phyloP scores from a whole-genome alignment of 1,139 yeast species.

The Protomyces arabidopsidicola region DNA sequence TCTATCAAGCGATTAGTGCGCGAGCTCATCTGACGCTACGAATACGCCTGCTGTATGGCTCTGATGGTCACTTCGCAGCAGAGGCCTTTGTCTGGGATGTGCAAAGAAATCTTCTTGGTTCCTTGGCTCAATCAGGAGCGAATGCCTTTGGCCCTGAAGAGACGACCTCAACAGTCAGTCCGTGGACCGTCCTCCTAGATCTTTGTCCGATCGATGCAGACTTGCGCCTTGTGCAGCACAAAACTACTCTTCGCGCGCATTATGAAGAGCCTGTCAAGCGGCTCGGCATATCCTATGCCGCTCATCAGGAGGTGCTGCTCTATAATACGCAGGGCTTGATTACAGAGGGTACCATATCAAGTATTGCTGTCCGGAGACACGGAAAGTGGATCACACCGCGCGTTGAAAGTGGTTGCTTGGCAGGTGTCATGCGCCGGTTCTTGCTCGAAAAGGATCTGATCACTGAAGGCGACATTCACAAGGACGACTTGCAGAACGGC shows the following conservation, averaged over 20 bases:
- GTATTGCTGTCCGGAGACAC: conserved; percentile 59
- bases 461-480: conserved; percentile 51
- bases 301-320: conserved; percentile 64
- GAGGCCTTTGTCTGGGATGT: background rate
- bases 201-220: conserved; percentile 53
- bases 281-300: conserved; percentile 40
- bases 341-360: conserved; percentile 83
- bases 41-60: background rate
- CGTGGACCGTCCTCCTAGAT: conserved; percentile 53
- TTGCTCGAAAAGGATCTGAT: conserved; percentile 54
- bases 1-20: conserved; percentile 5
- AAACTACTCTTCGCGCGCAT: conserved; percentile 67
- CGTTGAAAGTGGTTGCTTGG: conserved; percentile 70
- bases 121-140: background rate
- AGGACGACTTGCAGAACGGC: conserved; percentile 52
- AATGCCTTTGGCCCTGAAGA: background rate
- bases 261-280: conserved; percentile 61
- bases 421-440: conserved; percentile 74
- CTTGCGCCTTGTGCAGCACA: conserved; percentile 65
- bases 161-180: background rate
- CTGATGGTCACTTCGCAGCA: background rate
- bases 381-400: conserved; percentile 76
- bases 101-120: conserved; percentile 9
- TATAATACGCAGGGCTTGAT: conserved; percentile 57
- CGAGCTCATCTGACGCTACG: conserved; percentile 16